Evolutionary conservation across 164 flowering plant species (phyloP).

Genomic region (Vitis rotundifolia): DNA sequence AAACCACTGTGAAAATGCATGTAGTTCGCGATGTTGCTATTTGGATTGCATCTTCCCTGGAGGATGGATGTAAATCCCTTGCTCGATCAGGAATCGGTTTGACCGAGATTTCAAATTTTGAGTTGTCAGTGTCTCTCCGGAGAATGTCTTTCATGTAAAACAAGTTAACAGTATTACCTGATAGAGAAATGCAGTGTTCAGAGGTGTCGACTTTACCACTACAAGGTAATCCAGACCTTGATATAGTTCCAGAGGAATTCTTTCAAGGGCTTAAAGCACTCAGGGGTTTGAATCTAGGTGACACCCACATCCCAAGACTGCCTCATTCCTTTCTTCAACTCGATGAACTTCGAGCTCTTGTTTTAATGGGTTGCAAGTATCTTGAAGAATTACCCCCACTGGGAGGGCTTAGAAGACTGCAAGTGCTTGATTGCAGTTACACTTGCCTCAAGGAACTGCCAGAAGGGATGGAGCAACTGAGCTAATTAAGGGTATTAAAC

Average conservation of each 20-base stretch:
- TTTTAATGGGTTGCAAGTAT: slow-evolving; percentile 12
- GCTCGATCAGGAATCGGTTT: slow-evolving; percentile 12
- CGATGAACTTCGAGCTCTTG: slow-evolving; percentile 20
- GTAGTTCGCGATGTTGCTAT: slow-evolving; percentile 16
- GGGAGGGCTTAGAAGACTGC: slow-evolving; percentile 12
- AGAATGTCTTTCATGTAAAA: slow-evolving; percentile 17
- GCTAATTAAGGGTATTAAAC: slow-evolving; percentile 14
- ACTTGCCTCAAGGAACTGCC: slow-evolving; percentile 24
- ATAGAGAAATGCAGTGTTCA: not conserved
- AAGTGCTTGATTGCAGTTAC: slow-evolving; percentile 21
- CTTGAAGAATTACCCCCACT: slow-evolving; percentile 19
- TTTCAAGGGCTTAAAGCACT: slow-evolving; percentile 10
- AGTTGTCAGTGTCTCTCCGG: not conserved
- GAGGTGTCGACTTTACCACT: slow-evolving; percentile 14
- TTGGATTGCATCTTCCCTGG: slow-evolving; percentile 10
- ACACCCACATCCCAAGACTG: slow-evolving; percentile 16
- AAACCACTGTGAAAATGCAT: slow-evolving; percentile 18
- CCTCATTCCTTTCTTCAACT: slow-evolving; percentile 12
- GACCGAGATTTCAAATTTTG: not conserved
- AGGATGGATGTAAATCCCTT: slow-evolving; percentile 4
- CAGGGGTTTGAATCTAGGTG: slow-evolving; percentile 18
- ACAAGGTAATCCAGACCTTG: slow-evolving; percentile 20
- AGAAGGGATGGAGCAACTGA: slow-evolving; percentile 14
- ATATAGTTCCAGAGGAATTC: slow-evolving; percentile 15
- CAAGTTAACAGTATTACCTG: slow-evolving; percentile 9